Conservation (phyloP, 2,329 filamentous ascomycete species). For the Myriosclerotinia scirpicola region DNA sequence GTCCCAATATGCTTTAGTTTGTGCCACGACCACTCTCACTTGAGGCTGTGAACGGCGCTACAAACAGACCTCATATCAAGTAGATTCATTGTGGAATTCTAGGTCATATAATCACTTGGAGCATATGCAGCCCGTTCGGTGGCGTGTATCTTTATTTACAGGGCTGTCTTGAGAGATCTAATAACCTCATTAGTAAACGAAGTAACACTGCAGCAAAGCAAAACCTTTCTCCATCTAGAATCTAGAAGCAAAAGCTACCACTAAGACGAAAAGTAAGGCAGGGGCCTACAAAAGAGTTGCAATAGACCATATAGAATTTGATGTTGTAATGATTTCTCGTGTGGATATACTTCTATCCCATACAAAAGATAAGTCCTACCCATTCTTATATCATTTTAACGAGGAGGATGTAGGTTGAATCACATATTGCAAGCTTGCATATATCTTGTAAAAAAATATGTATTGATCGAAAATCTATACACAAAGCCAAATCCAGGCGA, state of each 20-base stretch:
- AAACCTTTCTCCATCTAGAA: too few species aligned
- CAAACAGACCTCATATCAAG: neutral
- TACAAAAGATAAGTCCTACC: neutral
- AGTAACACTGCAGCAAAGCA: too few species aligned
- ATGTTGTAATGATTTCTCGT: too few species aligned
- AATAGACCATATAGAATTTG: too few species aligned
- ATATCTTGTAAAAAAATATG: neutral
- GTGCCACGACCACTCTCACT: neutral
- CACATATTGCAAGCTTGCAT: neutral
- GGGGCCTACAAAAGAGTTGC: too few species aligned
- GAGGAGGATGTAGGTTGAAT: neutral
- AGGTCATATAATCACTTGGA: too few species aligned
- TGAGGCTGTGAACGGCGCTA: neutral
- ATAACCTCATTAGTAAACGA: too few species aligned
- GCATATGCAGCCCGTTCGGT: too few species aligned
- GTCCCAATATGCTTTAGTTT: neutral
- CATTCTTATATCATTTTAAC: neutral
- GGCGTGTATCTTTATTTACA: too few species aligned
- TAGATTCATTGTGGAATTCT: neutral
- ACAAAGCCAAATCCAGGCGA: neutral
- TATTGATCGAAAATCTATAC: conserved; percentile 10
- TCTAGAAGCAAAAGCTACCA: too few species aligned
- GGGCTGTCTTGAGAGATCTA: too few species aligned
- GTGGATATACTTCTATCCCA: neutral
- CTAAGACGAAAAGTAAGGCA: too few species aligned